A percentile compares a stretch with the other conserved stretches of the same genome.
These are phyloP conservation scores for Aquilaria yunnanensis DNA, from an alignment of 345 rosid genomes.

Conservation along the genomic window DNA sequence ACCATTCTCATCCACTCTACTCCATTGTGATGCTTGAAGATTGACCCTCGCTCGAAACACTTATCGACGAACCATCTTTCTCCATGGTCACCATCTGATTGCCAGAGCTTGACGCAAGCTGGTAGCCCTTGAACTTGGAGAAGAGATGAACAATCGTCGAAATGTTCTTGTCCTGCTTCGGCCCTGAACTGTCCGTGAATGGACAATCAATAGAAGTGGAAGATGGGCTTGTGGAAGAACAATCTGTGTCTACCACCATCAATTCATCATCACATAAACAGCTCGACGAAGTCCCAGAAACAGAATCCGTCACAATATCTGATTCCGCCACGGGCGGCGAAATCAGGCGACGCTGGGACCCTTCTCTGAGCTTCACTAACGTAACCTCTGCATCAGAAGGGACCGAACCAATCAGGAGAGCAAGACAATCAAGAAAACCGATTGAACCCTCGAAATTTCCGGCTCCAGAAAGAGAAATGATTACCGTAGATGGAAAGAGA, in stretches of 20 bases:
- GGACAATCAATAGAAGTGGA: conserved; percentile 11
- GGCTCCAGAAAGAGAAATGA: neutral
- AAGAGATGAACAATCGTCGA: conserved; percentile 42
- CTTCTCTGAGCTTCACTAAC: conserved; percentile 64
- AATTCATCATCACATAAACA: conserved; percentile 4
- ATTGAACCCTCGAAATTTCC: too few relatives aligned
- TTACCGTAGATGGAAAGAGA: conserved; percentile 82
- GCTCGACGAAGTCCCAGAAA: conserved; percentile 10
- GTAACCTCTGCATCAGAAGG: conserved; percentile 52
- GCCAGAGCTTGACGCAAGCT: conserved; percentile 11
- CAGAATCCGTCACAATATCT: conserved; percentile 16
- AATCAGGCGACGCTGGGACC: conserved; percentile 40
- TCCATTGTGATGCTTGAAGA: conserved; percentile 13
- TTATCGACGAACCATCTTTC: neutral
- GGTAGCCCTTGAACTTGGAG: conserved; percentile 38
- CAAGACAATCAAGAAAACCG: neutral
- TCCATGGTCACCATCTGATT: conserved; percentile 3
- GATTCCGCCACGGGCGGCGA: neutral
- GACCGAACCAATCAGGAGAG: neutral
- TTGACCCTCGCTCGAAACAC: conserved; percentile 6
- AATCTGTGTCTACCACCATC: conserved; percentile 14
- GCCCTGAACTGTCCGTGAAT: conserved; percentile 10
- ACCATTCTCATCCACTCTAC: conserved; percentile 9
- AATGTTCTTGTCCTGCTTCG: conserved; percentile 13
- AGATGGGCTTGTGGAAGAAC: conserved; percentile 10